Conservation (phyloP, 805 yeast species). For the Candida krabiensis region DNA sequence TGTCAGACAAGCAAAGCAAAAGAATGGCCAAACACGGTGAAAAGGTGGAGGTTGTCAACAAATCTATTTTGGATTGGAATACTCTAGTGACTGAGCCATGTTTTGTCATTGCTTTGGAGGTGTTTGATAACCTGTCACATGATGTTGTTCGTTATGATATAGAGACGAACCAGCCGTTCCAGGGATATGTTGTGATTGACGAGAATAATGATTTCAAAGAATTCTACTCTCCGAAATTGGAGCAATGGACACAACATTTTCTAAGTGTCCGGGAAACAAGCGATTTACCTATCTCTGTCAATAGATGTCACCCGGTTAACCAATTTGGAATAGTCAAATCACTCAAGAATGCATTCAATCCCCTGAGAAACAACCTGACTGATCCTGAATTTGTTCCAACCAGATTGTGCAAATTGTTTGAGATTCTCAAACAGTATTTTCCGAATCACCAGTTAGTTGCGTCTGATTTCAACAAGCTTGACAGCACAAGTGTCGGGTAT, state of each 20-base stretch:
- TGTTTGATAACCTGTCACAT: slow-evolving; percentile 81
- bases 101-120: slow-evolving; percentile 77
- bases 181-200: slow-evolving; percentile 76
- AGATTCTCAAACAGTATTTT: slow-evolving; percentile 59
- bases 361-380: slow-evolving; percentile 65
- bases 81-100: slow-evolving; percentile 61
- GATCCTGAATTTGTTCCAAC: slow-evolving; percentile 85
- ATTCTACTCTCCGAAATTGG: slow-evolving; percentile 63
- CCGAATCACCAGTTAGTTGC: slow-evolving; percentile 76
- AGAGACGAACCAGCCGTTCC: slow-evolving; percentile 62
- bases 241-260: slow-evolving; percentile 54
- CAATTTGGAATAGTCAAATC: slow-evolving; percentile 44
- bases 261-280: slow-evolving; percentile 56
- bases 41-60: slow-evolving; percentile 65
- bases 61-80: slow-evolving; percentile 77
- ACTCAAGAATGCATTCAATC: slow-evolving; percentile 53
- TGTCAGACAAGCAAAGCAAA: slow-evolving; percentile 56
- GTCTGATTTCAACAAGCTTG: slow-evolving; percentile 63
- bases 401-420: slow-evolving; percentile 61
- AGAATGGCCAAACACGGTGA: slow-evolving; percentile 40
- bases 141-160: slow-evolving; percentile 78
- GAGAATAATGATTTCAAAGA: slow-evolving; percentile 74
- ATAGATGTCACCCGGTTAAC: slow-evolving; percentile 56
- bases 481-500: slow-evolving; percentile 55
- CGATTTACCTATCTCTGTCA: slow-evolving; percentile 31